Percentiles rank a stretch among this genome's conserved stretches.
These are phyloP conservation scores for Erodium moschatum DNA, from an alignment of 441 rosid genomes.

Conservation along the genomic window DNA sequence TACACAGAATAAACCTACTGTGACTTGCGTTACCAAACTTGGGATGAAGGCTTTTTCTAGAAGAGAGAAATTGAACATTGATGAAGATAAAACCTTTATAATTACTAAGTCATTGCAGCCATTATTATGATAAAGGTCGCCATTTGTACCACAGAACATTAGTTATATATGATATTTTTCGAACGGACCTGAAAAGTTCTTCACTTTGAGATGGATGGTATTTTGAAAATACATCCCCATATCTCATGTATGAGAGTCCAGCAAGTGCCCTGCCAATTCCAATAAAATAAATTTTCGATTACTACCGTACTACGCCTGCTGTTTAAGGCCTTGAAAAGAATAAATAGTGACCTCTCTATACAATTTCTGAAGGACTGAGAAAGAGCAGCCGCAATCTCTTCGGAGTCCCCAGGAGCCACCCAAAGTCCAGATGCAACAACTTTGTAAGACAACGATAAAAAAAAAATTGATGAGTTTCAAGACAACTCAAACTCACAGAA, in stretches of 20 bases:
- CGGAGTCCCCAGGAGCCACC: conserved; percentile 99
- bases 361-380: conserved; percentile 84
- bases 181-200: conserved; percentile 65
- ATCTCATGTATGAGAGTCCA: conserved; percentile 82
- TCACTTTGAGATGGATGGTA: conserved; percentile 66
- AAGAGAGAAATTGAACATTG: too few species aligned
- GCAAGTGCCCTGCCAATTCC: conserved; percentile 51
- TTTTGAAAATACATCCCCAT: conserved; percentile 90
- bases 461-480: too few species aligned
- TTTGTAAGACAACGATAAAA: conserved; percentile 24
- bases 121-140: too few species aligned
- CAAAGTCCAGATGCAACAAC: conserved; percentile 94
- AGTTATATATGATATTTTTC: background rate
- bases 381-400: conserved; percentile 93
- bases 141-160: too few species aligned
- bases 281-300: conserved; percentile 21
- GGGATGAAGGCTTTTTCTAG: background rate
- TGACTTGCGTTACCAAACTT: background rate
- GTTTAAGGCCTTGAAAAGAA: conserved; percentile 18
- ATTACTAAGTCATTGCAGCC: too few species aligned
- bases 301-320: conserved; percentile 13
- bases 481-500: background rate
- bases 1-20: background rate
- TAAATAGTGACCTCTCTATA: conserved; percentile 67
- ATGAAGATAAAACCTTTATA: too few species aligned